These are phyloP conservation scores for Lonicera japonica DNA, from an alignment of 129 eudicot genomes.

Conservation along the genomic window DNA sequence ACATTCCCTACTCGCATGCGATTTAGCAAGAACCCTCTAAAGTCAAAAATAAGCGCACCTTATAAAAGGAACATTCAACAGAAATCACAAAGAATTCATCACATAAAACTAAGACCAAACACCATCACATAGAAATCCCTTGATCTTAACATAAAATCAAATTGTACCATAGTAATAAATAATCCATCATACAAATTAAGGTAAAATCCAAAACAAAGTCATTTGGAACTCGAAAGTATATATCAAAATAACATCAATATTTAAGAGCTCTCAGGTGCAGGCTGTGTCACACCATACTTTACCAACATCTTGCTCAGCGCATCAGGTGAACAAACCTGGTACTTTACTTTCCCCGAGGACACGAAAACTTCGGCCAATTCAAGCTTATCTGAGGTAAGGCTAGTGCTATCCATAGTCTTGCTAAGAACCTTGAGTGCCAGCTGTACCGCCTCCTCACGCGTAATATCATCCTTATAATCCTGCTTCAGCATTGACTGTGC, in stretches of 20 bases:
- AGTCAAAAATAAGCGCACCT: too few species aligned
- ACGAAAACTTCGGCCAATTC: slow-evolving; percentile 76
- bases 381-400: slow-evolving; percentile 77
- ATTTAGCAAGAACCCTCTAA: too few species aligned
- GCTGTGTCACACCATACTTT: slow-evolving; percentile 61
- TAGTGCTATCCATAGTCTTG: slow-evolving; percentile 86
- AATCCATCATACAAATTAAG: slow-evolving; percentile 4
- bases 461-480: slow-evolving; percentile 73
- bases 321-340: slow-evolving; percentile 60
- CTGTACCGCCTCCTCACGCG: slow-evolving; percentile 72
- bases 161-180: neutral
- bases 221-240: neutral
- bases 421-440: slow-evolving; percentile 79
- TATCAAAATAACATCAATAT: neutral
- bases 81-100: neutral
- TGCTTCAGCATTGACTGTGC: slow-evolving; percentile 89
- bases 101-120: neutral
- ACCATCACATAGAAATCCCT: neutral
- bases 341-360: slow-evolving; percentile 64
- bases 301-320: slow-evolving; percentile 50
- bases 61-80: neutral
- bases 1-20: too few species aligned
- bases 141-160: slow-evolving; percentile 1
- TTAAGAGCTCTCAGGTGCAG: slow-evolving; percentile 49
- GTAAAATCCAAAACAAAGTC: neutral